These are phyloP conservation scores for Oenanthe javanica DNA, from an alignment of 140 eudicot species.

Conservation along the genomic window DNA sequence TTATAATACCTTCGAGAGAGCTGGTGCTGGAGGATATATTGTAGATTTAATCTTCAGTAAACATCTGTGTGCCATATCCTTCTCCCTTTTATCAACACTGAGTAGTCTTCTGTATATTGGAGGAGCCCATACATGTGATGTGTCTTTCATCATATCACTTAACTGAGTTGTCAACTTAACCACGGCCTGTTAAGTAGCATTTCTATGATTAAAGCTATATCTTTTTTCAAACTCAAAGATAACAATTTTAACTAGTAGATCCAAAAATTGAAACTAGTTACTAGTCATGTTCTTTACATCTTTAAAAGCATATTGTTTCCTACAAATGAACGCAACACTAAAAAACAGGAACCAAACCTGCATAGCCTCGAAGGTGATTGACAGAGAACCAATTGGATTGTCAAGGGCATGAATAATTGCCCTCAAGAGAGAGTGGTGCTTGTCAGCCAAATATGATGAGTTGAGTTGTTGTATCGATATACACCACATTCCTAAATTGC, in stretches of 20 bases:
- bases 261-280: background rate
- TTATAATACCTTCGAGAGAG: slow-evolving; percentile 60
- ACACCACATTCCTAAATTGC: slow-evolving; percentile 94
- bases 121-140: slow-evolving; percentile 68
- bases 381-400: slow-evolving; percentile 80
- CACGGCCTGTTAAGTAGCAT: slow-evolving; percentile 43
- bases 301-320: background rate
- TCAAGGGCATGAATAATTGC: slow-evolving; percentile 76
- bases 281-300: background rate
- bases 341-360: slow-evolving; percentile 40
- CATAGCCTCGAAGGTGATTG: slow-evolving; percentile 83
- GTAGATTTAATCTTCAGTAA: slow-evolving; percentile 44
- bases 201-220: background rate
- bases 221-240: slow-evolving; percentile 3
- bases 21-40: slow-evolving; percentile 51
- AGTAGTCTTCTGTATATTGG: slow-evolving; percentile 79
- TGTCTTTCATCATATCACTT: slow-evolving; percentile 60
- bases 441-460: slow-evolving; percentile 31
- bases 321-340: background rate
- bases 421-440: slow-evolving; percentile 48
- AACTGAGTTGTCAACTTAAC: slow-evolving; percentile 52
- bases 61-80: slow-evolving; percentile 81
- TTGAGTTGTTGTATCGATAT: slow-evolving; percentile 74
- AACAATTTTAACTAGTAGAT: background rate
- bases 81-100: slow-evolving; percentile 71